Evolutionary conservation across 169 alveolate genomes (phyloP).

Genomic region (Neospora caninum): DNA sequence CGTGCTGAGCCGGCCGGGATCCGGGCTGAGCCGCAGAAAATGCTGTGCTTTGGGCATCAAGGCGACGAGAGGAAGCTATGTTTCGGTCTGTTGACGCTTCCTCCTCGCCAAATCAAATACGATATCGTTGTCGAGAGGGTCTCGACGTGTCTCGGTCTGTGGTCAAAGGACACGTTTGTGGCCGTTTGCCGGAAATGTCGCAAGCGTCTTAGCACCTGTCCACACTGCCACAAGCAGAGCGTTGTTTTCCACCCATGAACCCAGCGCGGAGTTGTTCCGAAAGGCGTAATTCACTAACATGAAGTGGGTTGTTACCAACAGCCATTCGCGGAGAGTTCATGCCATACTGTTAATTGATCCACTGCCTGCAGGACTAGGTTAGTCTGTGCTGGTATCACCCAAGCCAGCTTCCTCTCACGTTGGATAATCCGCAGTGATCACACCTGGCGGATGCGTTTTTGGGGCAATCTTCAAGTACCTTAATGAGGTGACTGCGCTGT

Average conservation of each 20-base stretch:
- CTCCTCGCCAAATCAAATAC: slow-evolving; percentile 51
- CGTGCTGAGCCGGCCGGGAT: background rate
- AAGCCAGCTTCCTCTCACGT: no score
- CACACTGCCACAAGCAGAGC: slow-evolving; percentile 48
- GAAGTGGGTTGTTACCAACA: background rate
- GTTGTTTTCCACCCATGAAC: slow-evolving; percentile 46
- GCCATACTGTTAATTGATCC: background rate
- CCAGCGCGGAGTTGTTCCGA: background rate
- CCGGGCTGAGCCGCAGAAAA: background rate
- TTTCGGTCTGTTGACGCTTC: slow-evolving; percentile 35
- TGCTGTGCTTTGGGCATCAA: slow-evolving; percentile 50
- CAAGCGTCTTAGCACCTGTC: slow-evolving; percentile 33
- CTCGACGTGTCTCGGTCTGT: slow-evolving; percentile 22
- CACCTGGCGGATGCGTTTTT: no score
- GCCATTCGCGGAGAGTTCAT: background rate
- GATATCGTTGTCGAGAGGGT: slow-evolving; percentile 37
- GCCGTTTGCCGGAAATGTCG: slow-evolving; percentile 61
- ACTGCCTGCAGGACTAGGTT: no score
- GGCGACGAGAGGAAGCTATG: slow-evolving; percentile 45
- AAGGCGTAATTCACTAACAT: background rate
- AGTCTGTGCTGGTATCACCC: no score
- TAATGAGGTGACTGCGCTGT: background rate
- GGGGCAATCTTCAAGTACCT: no score
- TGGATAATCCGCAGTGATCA: no score
- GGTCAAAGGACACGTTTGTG: slow-evolving; percentile 13